Evolutionary conservation across 495 filamentous ascomycete species (phyloP), one percentile per base, ranked within the genome.

Genomic region (Hypoxylon cercidicola): DNA sequence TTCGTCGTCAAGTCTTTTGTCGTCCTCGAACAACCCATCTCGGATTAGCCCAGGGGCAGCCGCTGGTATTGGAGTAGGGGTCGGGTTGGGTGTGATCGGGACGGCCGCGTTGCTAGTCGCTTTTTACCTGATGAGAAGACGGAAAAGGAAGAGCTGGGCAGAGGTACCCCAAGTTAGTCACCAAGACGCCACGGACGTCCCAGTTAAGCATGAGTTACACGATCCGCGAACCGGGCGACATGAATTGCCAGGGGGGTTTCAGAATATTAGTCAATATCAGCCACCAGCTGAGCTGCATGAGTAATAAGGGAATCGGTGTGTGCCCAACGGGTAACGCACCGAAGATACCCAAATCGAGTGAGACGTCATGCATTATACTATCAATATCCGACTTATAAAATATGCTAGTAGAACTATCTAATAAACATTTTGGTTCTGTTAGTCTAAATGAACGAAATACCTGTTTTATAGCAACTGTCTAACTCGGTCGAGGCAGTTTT

Each of bases 81-180:
- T 64, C 11, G 53, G 61, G 10, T 25, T 58, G 16, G 59, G 59
- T 28, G 50, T 62, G 32, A 49, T 62, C 23, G 59, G 59, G 18
- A 43, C 15, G 11, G 30, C 30, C 11, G 3, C 59, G n/a, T 43
- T 62, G 43, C 34, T 62, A n/a, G 43, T 20, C 18, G n/a, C 43
- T 16, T 1, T 62, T 19, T 62, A 12, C 34, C 12, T 62, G 12
- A 49, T 55, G 49, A 47, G 23, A 34, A 54, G 43, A 23, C 59
- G 50, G 43, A 62, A 62, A 43, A 48, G 30, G 41, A 48, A 28
- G 41, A 48, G 34, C 12, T 21, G 16, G 20, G 32, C 13, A 32
- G 28, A 16, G 7, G 40, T 28, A 15, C 18, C 25, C 13, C 48
- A 45, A 41, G 21, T 20, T 35, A 13, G 20, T 21, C 37, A 55